Evolutionary conservation across 83 land plant genomes (phyloP).

Genomic region (Thuja plicata): DNA sequence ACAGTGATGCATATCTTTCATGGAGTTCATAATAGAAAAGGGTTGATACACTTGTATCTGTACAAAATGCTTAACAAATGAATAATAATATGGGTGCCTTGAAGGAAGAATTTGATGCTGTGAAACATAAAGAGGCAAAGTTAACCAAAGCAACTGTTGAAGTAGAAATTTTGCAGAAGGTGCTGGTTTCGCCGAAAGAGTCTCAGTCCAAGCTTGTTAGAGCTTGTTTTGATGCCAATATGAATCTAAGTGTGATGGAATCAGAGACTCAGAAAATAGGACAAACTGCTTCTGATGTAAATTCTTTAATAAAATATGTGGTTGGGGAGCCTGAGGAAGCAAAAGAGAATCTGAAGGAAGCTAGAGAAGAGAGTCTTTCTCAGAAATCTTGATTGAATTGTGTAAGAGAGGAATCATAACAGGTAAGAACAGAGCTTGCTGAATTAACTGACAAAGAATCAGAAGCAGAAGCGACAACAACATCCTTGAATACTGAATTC

Average conservation of each 20-base stretch:
- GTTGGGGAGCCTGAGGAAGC: conserved; percentile 61
- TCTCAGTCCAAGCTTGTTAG: conserved; percentile 4
- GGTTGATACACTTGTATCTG: conserved; percentile 27
- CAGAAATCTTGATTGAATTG: conserved; percentile 39
- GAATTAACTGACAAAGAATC: conserved; percentile 65
- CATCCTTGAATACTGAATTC: conserved; percentile 59
- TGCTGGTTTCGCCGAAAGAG: conserved; percentile 32
- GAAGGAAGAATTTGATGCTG: conserved; percentile 43
- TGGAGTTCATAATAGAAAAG: too few relatives aligned
- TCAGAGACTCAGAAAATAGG: conserved; percentile 10
- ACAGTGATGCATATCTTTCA: too few relatives aligned
- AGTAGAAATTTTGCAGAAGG: conserved; percentile 35
- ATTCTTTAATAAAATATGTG: conserved; percentile 38
- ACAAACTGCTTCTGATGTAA: conserved; percentile 1
- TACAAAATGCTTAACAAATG: conserved; percentile 32
- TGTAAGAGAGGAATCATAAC: conserved; percentile 52
- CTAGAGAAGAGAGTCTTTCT: conserved; percentile 49
- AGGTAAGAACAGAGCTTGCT: conserved; percentile 48
- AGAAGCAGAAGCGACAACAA: conserved; percentile 61
- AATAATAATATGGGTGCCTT: conserved; percentile 32
- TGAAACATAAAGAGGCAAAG: conserved; percentile 34
- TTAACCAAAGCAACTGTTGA: conserved; percentile 33
- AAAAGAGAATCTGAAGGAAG: conserved; percentile 49
- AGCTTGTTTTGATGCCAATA: conserved; percentile 1
- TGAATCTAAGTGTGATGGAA: not conserved